Evolutionary conservation across 345 rosid genomes (phyloP), one percentile per base, ranked within the genome.

Genomic region (Eucalyptus caleyi): DNA sequence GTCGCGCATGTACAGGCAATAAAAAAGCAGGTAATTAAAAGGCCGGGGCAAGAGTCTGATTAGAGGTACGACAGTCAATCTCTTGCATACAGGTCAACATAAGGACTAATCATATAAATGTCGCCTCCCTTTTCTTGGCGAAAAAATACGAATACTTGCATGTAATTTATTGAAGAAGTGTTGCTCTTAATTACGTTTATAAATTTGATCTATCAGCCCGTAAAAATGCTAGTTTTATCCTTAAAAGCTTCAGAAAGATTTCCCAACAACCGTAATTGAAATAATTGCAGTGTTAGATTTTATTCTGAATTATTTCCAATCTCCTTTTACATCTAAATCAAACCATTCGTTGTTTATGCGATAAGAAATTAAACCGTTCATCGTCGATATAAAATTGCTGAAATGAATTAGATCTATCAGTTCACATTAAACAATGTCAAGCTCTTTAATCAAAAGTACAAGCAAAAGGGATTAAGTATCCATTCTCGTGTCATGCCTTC

Each of bases 401-500:
- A n/a, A 2, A 8, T 0, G 6, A 65, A 65, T n/a, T n/a, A 16
- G 19, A 65, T n/a, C 37, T 34, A 4, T 27, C 3, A 0, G 15
- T 6, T n/a, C 16, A 30, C 34, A 6, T 62, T 30, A 62, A 62
- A 62, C 34, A 30, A 62, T 14, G 32, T 30, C 9, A 0, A 65
- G 72, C 37, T 65, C 37, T 65, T 15, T 7, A 65, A 65, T n/a
- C 77, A 65, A 65, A 65, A 8, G 40, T 65, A 15, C 19, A 16
- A n/a, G 1, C 9, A 65, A n/a, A 65, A n/a, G 8, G 0, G 3
- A 9, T 65, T n/a, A 65, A n/a, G 15, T 4, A 65, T 4, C 19
- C 4, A 3, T n/a, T 15, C 19, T 7, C 0, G 2, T 8, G 21
- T 8, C 1, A 1, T 2, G 1, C 7, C 10, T n/a, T 65, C 5